Evolutionary conservation across 768 basidiomycete genomes (phyloP).

Genomic region (Panaeolus papilionaceus): DNA sequence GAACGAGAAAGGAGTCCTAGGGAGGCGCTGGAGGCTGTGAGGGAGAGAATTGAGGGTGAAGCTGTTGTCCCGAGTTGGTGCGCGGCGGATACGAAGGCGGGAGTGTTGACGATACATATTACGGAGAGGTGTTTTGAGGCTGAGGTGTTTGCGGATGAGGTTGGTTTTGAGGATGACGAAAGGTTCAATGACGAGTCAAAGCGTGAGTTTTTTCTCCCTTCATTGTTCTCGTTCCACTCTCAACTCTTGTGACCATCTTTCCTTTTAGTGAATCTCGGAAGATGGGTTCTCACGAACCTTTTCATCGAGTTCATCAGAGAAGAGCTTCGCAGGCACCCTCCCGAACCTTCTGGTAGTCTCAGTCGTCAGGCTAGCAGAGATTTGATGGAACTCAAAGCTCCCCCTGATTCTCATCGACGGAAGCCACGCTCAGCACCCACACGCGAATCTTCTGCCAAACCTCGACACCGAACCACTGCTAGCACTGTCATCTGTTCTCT

Average conservation of each 20-base stretch:
- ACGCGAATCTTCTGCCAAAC: slow-evolving; percentile 15
- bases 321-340: slow-evolving; percentile 48
- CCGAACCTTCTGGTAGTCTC: slow-evolving; percentile 21
- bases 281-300: slow-evolving; percentile 88
- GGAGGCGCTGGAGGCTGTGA: slow-evolving; percentile 86
- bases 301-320: slow-evolving; percentile 82
- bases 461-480: slow-evolving; percentile 33
- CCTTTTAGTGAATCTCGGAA: slow-evolving; percentile 83
- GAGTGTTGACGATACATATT: slow-evolving; percentile 86
- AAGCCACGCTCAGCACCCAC: not conserved
- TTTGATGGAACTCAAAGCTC: not conserved
- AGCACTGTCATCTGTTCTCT: slow-evolving; percentile 65
- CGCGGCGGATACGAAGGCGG: slow-evolving; percentile 87
- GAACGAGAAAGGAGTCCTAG: slow-evolving; percentile 69
- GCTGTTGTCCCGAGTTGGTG: slow-evolving; percentile 88
- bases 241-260: slow-evolving; percentile 13
- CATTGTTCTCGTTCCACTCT: not conserved
- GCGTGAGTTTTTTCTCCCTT: slow-evolving; percentile 53
- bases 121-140: slow-evolving; percentile 92
- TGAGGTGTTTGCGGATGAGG: slow-evolving; percentile 94
- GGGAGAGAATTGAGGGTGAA: slow-evolving; percentile 94
- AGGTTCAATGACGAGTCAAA: slow-evolving; percentile 80
- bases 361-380: slow-evolving; percentile 23
- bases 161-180: slow-evolving; percentile 67
- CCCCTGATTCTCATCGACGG: not conserved